Percentiles rank a stretch among this genome's conserved stretches.
Conservation (phyloP, 2,329 filamentous ascomycete genomes). For the Ceratocystis colombiana region DNA sequence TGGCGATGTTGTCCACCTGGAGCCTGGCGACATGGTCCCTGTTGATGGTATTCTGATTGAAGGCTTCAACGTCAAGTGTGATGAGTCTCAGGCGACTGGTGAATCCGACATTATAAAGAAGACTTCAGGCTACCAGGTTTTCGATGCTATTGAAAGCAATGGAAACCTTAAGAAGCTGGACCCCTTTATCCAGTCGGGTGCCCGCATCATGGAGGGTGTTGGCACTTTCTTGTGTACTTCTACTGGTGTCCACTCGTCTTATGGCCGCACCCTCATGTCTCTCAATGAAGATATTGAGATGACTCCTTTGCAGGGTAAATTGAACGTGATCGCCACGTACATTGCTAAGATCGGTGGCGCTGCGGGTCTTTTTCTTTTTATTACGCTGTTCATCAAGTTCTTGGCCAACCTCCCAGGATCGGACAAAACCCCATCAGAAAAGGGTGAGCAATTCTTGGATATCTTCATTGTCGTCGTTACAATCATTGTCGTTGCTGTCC, state of each 20-base stretch:
- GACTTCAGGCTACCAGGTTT: constrained; percentile 56
- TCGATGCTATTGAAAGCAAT: constrained; percentile 55
- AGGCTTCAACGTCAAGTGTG: constrained; percentile 64
- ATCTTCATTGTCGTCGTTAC: constrained; percentile 72
- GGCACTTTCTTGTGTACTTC: constrained; percentile 66
- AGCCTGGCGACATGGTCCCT: constrained; percentile 63
- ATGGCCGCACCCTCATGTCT: constrained; percentile 65
- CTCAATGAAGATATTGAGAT: constrained; percentile 64
- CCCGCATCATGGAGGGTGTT: constrained; percentile 66
- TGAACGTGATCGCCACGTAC: constrained; percentile 64
- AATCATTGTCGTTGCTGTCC: constrained; percentile 70
- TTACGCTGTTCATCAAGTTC: constrained; percentile 79
- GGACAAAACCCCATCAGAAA: constrained; percentile 52
- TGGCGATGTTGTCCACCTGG: constrained; percentile 62
- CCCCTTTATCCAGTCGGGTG: constrained; percentile 76
- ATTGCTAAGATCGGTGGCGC: constrained; percentile 68
- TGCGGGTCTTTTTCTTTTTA: constrained; percentile 68
- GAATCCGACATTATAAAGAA: constrained; percentile 69
- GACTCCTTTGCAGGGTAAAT: constrained; percentile 65
- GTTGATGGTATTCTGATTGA: constrained; percentile 64
- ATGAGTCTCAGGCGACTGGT: constrained; percentile 69
- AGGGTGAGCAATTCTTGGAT: constrained; percentile 66
- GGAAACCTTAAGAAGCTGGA: constrained; percentile 62
- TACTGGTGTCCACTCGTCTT: constrained; percentile 62
- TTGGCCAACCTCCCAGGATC: constrained; percentile 52